These are phyloP conservation scores for Boletus mariae DNA, from an alignment of 1,284 basidiomycete species.

Conservation along the genomic window DNA sequence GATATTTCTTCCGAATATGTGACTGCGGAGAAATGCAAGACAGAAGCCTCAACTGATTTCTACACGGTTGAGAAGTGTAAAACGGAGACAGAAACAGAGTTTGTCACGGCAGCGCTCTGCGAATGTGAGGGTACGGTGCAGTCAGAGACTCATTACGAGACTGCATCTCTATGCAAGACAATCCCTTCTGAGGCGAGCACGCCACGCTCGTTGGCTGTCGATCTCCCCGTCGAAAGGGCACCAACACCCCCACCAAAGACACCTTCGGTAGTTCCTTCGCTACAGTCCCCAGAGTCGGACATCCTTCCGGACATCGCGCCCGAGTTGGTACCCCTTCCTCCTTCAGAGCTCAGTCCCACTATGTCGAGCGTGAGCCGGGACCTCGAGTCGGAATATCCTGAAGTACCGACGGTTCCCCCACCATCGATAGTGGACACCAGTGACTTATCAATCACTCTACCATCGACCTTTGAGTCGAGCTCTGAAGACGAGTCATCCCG, in stretches of 20 bases:
- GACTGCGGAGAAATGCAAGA: conserved; percentile 50
- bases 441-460: conserved; percentile 26
- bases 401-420: conserved; percentile 9
- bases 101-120: conserved; percentile 49
- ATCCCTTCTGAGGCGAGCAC: conserved; percentile 41
- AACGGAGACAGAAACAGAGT: conserved; percentile 46
- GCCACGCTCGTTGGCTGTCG: conserved; percentile 33
- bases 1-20: conserved; percentile 41
- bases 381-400: conserved; percentile 22
- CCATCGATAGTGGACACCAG: conserved; percentile 20
- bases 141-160: conserved; percentile 51
- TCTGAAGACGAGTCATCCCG: conserved; percentile 23
- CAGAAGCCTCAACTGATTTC: conserved; percentile 38
- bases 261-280: conserved; percentile 28
- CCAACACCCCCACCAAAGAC: conserved; percentile 30
- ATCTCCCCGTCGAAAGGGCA: conserved; percentile 21
- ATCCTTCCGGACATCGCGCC: conserved; percentile 29
- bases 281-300: conserved; percentile 31
- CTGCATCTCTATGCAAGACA: conserved; percentile 44
- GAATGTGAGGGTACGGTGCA: conserved; percentile 36
- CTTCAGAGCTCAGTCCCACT: conserved; percentile 36
- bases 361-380: conserved; percentile 23
- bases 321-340: conserved; percentile 38
- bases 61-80: conserved; percentile 46
- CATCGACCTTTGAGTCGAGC: conserved; percentile 23